These are phyloP conservation scores for Lodderomyces pseudojiufengensis DNA, from an alignment of 1,139 yeast species.

Conservation along the genomic window DNA sequence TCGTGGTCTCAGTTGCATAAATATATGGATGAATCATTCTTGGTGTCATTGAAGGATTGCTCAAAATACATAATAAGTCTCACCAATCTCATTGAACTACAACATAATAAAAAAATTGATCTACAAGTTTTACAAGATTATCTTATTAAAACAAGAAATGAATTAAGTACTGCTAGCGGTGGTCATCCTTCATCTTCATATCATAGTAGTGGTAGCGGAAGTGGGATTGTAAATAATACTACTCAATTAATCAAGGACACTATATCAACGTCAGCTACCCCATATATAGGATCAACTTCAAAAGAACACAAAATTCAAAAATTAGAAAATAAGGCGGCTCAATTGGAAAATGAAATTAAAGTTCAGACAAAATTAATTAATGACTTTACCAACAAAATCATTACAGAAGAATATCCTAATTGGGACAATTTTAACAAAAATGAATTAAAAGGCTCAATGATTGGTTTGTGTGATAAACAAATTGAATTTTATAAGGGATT, in stretches of 20 bases:
- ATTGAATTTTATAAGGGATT: slow-evolving; percentile 71
- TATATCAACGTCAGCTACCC: slow-evolving; percentile 41
- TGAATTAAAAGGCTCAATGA: slow-evolving; percentile 71
- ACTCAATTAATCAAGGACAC: slow-evolving; percentile 47
- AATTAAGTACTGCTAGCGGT: slow-evolving; percentile 57
- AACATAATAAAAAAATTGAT: slow-evolving; percentile 89
- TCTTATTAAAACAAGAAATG: slow-evolving; percentile 63
- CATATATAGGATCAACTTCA: slow-evolving; percentile 38
- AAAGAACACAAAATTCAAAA: slow-evolving; percentile 35
- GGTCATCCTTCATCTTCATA: slow-evolving; percentile 11
- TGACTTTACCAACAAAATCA: slow-evolving; percentile 64
- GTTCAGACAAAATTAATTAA: slow-evolving; percentile 47
- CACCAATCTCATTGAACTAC: slow-evolving; percentile 71
- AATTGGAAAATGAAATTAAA: slow-evolving; percentile 52
- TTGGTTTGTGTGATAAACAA: slow-evolving; percentile 71
- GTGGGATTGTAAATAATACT: slow-evolving; percentile 42
- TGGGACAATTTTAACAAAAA: slow-evolving; percentile 78
- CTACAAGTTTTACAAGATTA: slow-evolving; percentile 83
- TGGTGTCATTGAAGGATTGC: slow-evolving; percentile 80
- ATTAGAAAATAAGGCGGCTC: slow-evolving; percentile 30
- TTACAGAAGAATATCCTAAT: slow-evolving; percentile 75
- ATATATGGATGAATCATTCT: slow-evolving; percentile 74
- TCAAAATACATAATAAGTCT: slow-evolving; percentile 80
- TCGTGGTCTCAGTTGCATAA: slow-evolving; percentile 46
- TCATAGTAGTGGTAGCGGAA: slow-evolving; percentile 18